Base-by-base conservation (phyloP, 768 basidiomycete genomes). In the Suillus weaverae region DNA sequence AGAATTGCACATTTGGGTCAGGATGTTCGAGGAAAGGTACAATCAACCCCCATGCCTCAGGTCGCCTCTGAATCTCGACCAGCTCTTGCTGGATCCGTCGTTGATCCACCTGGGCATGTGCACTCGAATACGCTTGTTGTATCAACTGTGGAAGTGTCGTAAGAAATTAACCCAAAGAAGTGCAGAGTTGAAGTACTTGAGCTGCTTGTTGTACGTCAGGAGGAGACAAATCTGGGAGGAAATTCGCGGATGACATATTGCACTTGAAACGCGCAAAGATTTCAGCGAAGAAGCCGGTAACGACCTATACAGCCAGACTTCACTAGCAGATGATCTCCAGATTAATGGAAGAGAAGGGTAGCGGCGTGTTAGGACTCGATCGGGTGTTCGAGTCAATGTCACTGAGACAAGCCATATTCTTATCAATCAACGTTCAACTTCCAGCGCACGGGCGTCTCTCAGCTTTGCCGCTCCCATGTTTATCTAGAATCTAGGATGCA, bases 1-100 rank as follows among this genome's bases (percentile, higher is more conserved):
- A 97, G 83, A 97, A 98, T 74, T 95, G 91, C 11, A 97, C 92
- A 71, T 94, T 94, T 61, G 83, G 83, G 75, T 96, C 90, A 35
- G 81, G 77, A 70, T 90, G 81, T 16, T 87, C 82, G 32, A 95
- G 77, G 67, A 95, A 83, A 0, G 93, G 92, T 41, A 91, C 82
- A 22, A 94, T 86, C 55, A 95, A 79, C 10, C 91, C 92, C 94
- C 92, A 95, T 4, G 91, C 91, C 70, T 91, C 91, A 62, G 84
- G 87, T 60, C 82, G 79, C 70, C 89, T 90, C 75, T 92, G 91
- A 13, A 92, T 84, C 66, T 91, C 89, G 67, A 89, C 90, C 5
- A 92, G 83, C 65, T 91, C 89, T 61, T 85, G 86, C 70, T 92
- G 91, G 7, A 89, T 78, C 26, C 82, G 81, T 36, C 86, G 85